phyloP scores from a whole-genome alignment of 768 basidiomycete genomes.

The Fistulinella prunicolor region DNA sequence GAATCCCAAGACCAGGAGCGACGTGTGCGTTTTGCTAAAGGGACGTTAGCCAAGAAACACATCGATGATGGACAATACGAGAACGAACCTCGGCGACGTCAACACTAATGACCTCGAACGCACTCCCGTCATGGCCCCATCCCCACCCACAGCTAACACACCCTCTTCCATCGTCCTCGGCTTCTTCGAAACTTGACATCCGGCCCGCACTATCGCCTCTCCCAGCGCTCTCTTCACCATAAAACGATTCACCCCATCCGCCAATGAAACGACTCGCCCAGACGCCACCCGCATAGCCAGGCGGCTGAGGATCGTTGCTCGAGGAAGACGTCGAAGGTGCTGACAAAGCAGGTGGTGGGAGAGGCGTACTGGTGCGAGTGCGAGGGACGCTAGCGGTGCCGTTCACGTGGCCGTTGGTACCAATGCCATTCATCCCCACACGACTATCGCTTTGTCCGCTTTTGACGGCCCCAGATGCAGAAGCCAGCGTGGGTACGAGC shows the following conservation, averaged over 20 bases:
- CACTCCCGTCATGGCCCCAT: constrained; percentile 75
- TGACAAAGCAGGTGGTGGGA: constrained; percentile 21
- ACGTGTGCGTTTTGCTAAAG: constrained; percentile 51
- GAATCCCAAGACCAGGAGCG: constrained; percentile 50
- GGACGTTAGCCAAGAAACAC: constrained; percentile 4
- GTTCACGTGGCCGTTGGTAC: constrained; percentile 30
- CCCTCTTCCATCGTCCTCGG: constrained; percentile 57
- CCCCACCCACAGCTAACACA: constrained; percentile 74
- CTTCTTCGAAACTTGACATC: constrained; percentile 34
- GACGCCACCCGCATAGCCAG: constrained; percentile 29
- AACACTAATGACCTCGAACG: constrained; percentile 65
- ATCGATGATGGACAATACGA: not conserved
- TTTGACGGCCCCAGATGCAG: constrained; percentile 42
- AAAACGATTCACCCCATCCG: constrained; percentile 38
- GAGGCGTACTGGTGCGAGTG: constrained; percentile 29
- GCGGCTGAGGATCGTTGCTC: constrained; percentile 22
- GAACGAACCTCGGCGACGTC: constrained; percentile 60
- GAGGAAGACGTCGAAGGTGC: constrained; percentile 26
- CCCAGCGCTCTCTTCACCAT: constrained; percentile 30
- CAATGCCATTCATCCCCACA: constrained; percentile 7
- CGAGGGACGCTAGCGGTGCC: constrained; percentile 29
- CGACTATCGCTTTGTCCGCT: constrained; percentile 26
- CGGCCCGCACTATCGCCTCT: constrained; percentile 23
- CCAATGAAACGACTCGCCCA: constrained; percentile 42
- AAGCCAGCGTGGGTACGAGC: constrained; percentile 38